Evolutionary conservation across 306 rosid genomes (phyloP), one percentile per base, ranked within the genome.

Genomic region (Carpinus fangiana): DNA sequence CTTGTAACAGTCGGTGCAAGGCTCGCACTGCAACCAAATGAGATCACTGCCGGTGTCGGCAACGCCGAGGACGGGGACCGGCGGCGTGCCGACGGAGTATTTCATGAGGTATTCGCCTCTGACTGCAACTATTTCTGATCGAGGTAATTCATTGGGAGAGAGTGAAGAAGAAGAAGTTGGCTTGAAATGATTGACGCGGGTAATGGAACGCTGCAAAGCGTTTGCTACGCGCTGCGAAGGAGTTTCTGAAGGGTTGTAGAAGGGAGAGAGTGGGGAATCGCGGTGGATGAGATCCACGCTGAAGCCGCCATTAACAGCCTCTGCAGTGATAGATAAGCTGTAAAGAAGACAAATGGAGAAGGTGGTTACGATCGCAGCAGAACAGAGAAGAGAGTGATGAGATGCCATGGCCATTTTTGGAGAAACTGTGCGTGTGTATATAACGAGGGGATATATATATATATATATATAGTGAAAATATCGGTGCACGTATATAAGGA

Each of bases 21-120:
- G 97, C 12, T 50, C 0, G 77, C 97, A 92, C 18, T 90, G 97
- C 0, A 79, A 50, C 97, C 97, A 92, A 7, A 80, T 60, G 5
- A 92, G 68, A 57, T 79, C 86, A 51, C 97, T 92, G 2, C 92
- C 94, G 0, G 94, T 92, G 46, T 92, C 97, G 1, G 76, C 85
- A 12, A 85, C n/a, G 38, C 85, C 97, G 0, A 70, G 23, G 45
- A 83, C 9, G 1, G 65, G 12, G 51, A 83, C 38, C 0, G 90
- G 87, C 0, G 97, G 97, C 2, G 92, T 88, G 12, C 97, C 97
- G 8, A 92, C 1, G 0, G 88, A 76, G 20, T 86, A 31, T 0
- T 64, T 67, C 90, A 92, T 41, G 7, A 89, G 85, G 51, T 86
- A 91, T 11, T 83, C 90, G 1, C 86, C 91, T 0, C 0, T 0